phyloP scores from a whole-genome alignment of 495 filamentous ascomycete species.

The Penicillium silybi region DNA sequence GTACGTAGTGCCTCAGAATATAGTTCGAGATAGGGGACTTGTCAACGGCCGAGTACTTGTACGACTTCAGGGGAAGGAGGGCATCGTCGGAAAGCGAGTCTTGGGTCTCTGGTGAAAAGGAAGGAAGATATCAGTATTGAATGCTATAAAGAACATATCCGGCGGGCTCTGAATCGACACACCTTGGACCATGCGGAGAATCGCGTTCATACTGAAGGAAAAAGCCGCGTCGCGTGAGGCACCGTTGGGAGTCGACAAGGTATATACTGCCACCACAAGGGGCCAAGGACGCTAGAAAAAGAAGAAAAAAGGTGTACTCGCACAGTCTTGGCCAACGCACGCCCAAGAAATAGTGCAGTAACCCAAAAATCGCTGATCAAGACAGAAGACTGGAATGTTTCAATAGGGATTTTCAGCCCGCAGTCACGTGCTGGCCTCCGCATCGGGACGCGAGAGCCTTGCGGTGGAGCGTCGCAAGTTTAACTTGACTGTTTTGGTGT shows the following conservation, averaged over 20 bases:
- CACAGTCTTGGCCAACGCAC: conserved; percentile 5
- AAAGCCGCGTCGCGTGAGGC: conserved; percentile 13
- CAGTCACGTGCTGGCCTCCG: conserved; percentile 22
- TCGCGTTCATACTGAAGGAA: conserved; percentile 31
- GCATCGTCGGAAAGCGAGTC: conserved; percentile 66
- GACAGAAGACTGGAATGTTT: conserved; percentile 9
- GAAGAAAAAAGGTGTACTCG: not conserved
- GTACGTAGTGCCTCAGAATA: conserved; percentile 90
- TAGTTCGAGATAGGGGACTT: conserved; percentile 93
- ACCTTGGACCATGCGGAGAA: conserved; percentile 46
- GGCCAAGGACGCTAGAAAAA: conserved; percentile 1
- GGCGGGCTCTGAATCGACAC: not conserved
- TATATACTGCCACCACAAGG: conserved; percentile 8
- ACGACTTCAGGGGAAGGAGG: conserved; percentile 79
- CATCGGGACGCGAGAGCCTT: conserved; percentile 18
- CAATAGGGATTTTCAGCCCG: conserved; percentile 18
- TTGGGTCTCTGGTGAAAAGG: conserved; percentile 40
- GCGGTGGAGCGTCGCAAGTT: not conserved
- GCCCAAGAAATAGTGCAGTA: conserved; percentile 1
- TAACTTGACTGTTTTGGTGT: conserved; percentile 2
- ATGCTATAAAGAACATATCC: not conserved
- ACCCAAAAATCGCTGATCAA: conserved; percentile 13
- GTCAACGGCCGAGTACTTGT: conserved; percentile 96
- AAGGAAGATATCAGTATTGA: conserved; percentile 16
- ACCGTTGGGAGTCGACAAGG: not conserved